Evolutionary conservation across 75 land plant species (phyloP).

Genomic region (Cryptomeria japonica): DNA sequence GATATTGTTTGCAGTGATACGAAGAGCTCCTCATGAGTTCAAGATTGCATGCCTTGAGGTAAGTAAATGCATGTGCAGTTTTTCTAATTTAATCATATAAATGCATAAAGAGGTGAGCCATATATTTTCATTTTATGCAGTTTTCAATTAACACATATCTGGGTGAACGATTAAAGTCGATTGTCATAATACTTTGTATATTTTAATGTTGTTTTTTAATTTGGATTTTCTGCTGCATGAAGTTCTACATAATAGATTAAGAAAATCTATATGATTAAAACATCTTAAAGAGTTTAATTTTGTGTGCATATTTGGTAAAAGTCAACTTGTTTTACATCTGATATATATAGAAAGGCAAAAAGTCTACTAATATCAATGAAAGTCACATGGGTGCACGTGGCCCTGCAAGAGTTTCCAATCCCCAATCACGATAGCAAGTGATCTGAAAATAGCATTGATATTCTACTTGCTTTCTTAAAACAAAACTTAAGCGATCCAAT

Average conservation of each 20-base stretch:
- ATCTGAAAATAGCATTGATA: no score
- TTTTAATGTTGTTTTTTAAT: background rate
- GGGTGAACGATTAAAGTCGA: background rate
- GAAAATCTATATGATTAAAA: background rate
- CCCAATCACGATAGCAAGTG: no score
- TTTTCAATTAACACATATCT: background rate
- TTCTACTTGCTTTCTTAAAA: no score
- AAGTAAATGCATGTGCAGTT: background rate
- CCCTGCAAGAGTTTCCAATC: no score
- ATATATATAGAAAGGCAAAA: background rate
- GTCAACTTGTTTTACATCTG: background rate
- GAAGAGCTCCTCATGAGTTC: slow-evolving; percentile 99
- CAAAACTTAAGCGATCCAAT: no score
- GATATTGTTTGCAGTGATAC: slow-evolving; percentile 65
- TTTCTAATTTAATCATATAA: background rate
- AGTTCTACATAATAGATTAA: background rate
- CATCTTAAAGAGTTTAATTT: background rate
- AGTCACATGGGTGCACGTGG: background rate
- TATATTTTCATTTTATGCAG: background rate
- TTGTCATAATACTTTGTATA: background rate
- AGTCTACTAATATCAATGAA: background rate
- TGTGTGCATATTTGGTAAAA: background rate
- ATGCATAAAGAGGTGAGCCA: background rate
- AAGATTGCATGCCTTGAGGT: slow-evolving; percentile 98
- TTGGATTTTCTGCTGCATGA: background rate